Percentiles rank a stretch among this genome's conserved stretches.
These are phyloP conservation scores for Vanrija sp. DNA, from an alignment of 1,284 basidiomycete species.

Conservation along the genomic window DNA sequence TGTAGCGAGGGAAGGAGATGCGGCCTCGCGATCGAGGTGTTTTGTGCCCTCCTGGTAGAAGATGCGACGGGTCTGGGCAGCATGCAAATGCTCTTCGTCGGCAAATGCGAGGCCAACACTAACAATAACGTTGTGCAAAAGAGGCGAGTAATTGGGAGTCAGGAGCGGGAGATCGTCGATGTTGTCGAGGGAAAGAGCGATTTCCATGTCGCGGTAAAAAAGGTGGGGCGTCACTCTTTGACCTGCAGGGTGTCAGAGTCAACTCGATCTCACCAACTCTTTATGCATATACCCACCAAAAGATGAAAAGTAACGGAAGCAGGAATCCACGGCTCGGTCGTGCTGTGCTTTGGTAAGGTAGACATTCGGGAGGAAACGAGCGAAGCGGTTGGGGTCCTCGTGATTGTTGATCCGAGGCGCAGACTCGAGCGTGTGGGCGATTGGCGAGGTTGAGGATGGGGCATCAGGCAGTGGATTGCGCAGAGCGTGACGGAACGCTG, in stretches of 20 bases:
- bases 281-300: slow-evolving; percentile 15
- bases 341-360: slow-evolving; percentile 23
- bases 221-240: slow-evolving; percentile 14
- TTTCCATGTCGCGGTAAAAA: slow-evolving; percentile 20
- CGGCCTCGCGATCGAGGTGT: slow-evolving; percentile 58
- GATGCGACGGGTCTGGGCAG: slow-evolving; percentile 52
- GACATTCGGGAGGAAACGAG: slow-evolving; percentile 12
- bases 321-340: slow-evolving; percentile 23
- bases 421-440: too few relatives aligned
- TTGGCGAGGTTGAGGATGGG: neutral
- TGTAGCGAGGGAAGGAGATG: slow-evolving; percentile 58
- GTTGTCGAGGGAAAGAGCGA: slow-evolving; percentile 29
- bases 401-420: too few relatives aligned
- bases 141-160: slow-evolving; percentile 63
- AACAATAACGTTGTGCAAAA: slow-evolving; percentile 65
- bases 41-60: slow-evolving; percentile 59
- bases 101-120: slow-evolving; percentile 60
- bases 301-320: slow-evolving; percentile 30
- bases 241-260: neutral
- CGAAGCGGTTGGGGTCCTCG: slow-evolving; percentile 3
- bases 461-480: slow-evolving; percentile 17
- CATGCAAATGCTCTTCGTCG: slow-evolving; percentile 55
- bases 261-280: neutral
- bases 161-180: slow-evolving; percentile 29
- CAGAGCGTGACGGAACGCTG: slow-evolving; percentile 13